Conservation (phyloP, 495 filamentous ascomycete species). For the Penicillium canariense region DNA sequence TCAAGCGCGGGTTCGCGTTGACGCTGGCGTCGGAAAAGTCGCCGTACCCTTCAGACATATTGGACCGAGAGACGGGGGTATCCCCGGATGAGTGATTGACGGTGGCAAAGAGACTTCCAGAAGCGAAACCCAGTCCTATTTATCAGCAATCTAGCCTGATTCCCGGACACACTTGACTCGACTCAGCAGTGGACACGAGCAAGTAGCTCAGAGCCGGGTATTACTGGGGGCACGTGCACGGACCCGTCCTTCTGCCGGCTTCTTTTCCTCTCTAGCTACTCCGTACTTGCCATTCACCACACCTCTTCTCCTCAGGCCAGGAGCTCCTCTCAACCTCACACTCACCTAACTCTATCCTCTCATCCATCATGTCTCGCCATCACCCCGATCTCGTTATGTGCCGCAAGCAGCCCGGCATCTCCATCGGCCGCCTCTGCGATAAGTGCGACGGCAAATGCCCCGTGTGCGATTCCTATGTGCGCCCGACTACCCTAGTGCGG, state of each 20-base stretch:
- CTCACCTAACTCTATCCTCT: not conserved
- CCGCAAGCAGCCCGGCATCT: constrained; percentile 97
- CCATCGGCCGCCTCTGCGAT: constrained; percentile 98
- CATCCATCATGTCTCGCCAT: constrained; percentile 35
- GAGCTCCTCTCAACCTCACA: constrained; percentile 2
- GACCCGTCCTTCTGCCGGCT: constrained; percentile 21
- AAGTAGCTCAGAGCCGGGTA: not conserved
- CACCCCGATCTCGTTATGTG: constrained; percentile 94
- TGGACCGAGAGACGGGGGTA: not conserved
- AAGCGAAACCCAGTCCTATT: not conserved
- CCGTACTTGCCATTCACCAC: not conserved
- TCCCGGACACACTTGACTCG: not conserved
- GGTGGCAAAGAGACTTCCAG: not conserved
- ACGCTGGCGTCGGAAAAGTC: not conserved
- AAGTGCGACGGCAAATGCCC: constrained; percentile 99
- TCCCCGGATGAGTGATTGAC: not conserved
- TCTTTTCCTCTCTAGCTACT: constrained; percentile 18
- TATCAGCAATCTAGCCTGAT: not conserved
- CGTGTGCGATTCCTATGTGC: constrained; percentile 98
- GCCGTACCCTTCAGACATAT: constrained; percentile 37
- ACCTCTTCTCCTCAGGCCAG: not conserved
- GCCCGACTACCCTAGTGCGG: constrained; percentile 91
- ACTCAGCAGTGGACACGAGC: not conserved
- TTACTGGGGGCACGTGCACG: constrained; percentile 19
- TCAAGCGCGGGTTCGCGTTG: not conserved